Evolutionary conservation across 2,329 filamentous ascomycete species (phyloP), one percentile per base, ranked within the genome.

Genomic region (Xylaria polymorpha): DNA sequence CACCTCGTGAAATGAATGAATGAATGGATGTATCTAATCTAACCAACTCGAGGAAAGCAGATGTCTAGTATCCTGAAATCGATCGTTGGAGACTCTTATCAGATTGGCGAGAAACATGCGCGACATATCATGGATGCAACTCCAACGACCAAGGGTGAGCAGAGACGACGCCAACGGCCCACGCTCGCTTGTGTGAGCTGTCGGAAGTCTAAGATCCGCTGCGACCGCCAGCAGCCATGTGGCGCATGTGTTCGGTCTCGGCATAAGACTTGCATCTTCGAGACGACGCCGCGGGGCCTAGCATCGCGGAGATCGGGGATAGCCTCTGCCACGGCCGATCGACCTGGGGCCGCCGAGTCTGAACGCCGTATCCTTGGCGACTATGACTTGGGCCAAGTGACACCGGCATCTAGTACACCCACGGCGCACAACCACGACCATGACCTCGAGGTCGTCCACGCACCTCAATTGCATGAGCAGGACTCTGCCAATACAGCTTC

Each of bases 171-270:
- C n/a, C 51, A 57, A 18, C 64, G 75, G 14, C 74, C 75, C 8
- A 72, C 75, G 48, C 71, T 77, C 10, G 75, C 78, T 78, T 69
- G 80, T 84, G 67, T 74, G n/a, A 76, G 69, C 50, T 91, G 89
- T 74, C 82, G 88, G 51, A 84, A 80, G 64, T 86, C 88, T 48
- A 91, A 91, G 77, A 86, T 91, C 67, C 83, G 85, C 56, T 91
- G 89, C 74, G 86, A 91, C 74, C 85, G 87, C 58, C 84, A 85
- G 67, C 77, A 80, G 7, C 89, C 89, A 0, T 91, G 89, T 73
- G 83, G 81, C 68, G 88, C 89, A 67, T 91, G 89, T 74, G 68
- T 85, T n/a, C 85, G 85, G 71, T 86, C 87, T 25, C 84, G 84
- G 71, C 86, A 85, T 48, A 81, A 83, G 6, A 81, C 81, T 22